These are phyloP conservation scores for Pythium diclinum DNA, from an alignment of 352 stramenopile genomes.

Conservation along the genomic window DNA sequence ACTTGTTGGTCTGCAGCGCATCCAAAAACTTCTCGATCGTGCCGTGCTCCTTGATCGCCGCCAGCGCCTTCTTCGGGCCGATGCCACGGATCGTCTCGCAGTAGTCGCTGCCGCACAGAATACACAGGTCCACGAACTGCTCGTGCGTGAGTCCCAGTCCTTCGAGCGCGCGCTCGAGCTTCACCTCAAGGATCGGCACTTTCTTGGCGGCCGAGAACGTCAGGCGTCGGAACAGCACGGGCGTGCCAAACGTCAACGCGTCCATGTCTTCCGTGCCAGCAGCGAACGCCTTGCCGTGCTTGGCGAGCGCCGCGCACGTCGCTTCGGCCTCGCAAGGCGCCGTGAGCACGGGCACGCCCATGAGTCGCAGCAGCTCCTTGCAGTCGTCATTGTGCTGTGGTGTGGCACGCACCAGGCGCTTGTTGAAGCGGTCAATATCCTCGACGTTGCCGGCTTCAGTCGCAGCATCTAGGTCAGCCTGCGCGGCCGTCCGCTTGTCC, in stretches of 20 bases:
- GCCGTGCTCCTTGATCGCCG: constrained; percentile 95
- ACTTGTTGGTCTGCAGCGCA: constrained; percentile 83
- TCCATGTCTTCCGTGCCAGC: constrained; percentile 99
- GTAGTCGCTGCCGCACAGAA: constrained; percentile 99
- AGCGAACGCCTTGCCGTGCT: constrained; percentile 92
- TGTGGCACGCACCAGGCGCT: constrained; percentile 89
- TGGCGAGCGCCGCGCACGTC: constrained; percentile 94
- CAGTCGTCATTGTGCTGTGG: constrained; percentile 92
- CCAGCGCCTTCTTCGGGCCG: constrained; percentile 97
- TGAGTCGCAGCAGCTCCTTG: constrained; percentile 91
- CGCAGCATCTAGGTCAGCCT: constrained; percentile 86
- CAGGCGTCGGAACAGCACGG: constrained; percentile 91
- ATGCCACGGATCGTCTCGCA: constrained; percentile 97
- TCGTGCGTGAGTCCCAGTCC: constrained; percentile 92
- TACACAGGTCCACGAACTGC: constrained; percentile 98
- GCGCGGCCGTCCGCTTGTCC: constrained; percentile 78
- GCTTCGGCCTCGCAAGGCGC: constrained; percentile 98
- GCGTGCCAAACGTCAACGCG: constrained; percentile 97
- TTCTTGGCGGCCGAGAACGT: constrained; percentile 89
- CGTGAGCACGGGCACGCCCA: constrained; percentile 96
- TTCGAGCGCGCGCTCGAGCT: constrained; percentile 89
- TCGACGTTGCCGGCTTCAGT: constrained; percentile 85
- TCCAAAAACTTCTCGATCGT: constrained; percentile 95
- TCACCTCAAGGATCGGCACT: constrained; percentile 90
- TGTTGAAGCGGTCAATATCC: constrained; percentile 94